These are phyloP conservation scores for Sclerotinia nivalis DNA, from an alignment of 2,329 filamentous ascomycete species.

Conservation along the genomic window DNA sequence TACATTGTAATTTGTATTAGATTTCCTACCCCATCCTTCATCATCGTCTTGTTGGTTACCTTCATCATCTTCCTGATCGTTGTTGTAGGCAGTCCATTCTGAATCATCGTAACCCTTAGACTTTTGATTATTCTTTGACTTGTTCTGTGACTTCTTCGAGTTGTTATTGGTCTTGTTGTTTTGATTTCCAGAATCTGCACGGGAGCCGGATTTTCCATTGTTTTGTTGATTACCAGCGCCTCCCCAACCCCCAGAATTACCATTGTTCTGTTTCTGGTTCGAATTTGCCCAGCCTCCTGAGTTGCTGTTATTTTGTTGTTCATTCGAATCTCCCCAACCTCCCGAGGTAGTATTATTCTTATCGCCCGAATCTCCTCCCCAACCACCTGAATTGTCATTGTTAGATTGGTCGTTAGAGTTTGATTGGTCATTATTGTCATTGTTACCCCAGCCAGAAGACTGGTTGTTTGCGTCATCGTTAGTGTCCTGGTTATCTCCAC, in stretches of 20 bases:
- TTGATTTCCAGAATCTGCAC: conserved; percentile 19
- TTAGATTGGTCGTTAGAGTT: conserved; percentile 6
- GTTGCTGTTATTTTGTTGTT: conserved; percentile 17
- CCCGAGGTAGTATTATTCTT: background rate
- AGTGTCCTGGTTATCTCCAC: conserved; percentile 2
- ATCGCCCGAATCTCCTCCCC: conserved; percentile 17
- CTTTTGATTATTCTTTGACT: conserved; percentile 1
- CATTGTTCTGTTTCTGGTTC: background rate
- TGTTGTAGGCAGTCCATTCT: conserved; percentile 1
- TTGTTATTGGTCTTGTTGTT: conserved; percentile 1
- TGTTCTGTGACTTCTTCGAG: background rate
- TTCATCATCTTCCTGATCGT: background rate
- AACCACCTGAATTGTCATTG: conserved; percentile 24
- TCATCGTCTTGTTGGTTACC: background rate
- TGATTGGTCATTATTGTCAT: conserved; percentile 1
- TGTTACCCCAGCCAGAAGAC: conserved; percentile 9
- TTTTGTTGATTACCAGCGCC: conserved; percentile 7
- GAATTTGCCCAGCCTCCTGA: conserved; percentile 17
- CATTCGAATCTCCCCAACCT: conserved; percentile 11
- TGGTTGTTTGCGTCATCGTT: conserved; percentile 12
- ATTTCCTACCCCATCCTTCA: background rate
- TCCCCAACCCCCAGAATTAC: conserved; percentile 26
- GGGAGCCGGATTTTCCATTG: conserved; percentile 24
- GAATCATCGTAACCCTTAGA: conserved; percentile 6
- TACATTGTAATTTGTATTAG: background rate